Base-by-base conservation (phyloP, 495 filamentous ascomycete species). In the Lentithecium fluviatile region DNA sequence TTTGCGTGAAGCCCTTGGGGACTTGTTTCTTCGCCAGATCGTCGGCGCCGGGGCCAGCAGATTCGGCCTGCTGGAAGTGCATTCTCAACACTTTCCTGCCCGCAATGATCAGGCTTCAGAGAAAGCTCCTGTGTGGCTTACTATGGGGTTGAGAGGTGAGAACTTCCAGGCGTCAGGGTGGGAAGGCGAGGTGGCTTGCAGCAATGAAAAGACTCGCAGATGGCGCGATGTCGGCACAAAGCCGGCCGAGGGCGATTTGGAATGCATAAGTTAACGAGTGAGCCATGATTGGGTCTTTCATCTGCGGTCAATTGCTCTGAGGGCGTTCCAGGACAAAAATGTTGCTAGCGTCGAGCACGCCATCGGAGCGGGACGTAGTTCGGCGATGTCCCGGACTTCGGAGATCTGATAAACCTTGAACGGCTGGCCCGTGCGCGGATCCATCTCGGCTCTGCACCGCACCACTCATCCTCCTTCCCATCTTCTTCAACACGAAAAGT, bases 51-150 rank as follows among this genome's bases (percentile, higher is more conserved):
- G 61, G 66, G 52, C 66, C 66, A 0, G 66, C 57, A 15, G 66
- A 69, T 45, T 65, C 47, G 12, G 45, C 24, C 43, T 69, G 61
- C 48, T 65, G 66, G 48, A 69, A 58, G 56, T 69, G 66, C 66
- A 69, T 69, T 24, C 15, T 56, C 7, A 21, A 13, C 0, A 29
- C 32, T 6, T 38, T 46, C 4, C 45, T 51, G 19, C 7, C 17
- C 47, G 50, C 24, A n/a, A 25, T n/a, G n/a, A n/a, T n/a, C n/a
- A 21, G 8, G 36, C 8, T 19, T 54, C 34, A 17, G 20, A 29
- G 42, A 5, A 21, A 24, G 29, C 29, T 32, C 4, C 6, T 45
- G n/a, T 29, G 3, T 13, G n/a, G 6, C 49, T 37, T 36, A 2
- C 49, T 19, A 11, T 25, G 15, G 19, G 13, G 32, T 19, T 21